phyloP scores from a whole-genome alignment of 2,329 filamentous ascomycete species.

The Plectosphaerella sp. region DNA sequence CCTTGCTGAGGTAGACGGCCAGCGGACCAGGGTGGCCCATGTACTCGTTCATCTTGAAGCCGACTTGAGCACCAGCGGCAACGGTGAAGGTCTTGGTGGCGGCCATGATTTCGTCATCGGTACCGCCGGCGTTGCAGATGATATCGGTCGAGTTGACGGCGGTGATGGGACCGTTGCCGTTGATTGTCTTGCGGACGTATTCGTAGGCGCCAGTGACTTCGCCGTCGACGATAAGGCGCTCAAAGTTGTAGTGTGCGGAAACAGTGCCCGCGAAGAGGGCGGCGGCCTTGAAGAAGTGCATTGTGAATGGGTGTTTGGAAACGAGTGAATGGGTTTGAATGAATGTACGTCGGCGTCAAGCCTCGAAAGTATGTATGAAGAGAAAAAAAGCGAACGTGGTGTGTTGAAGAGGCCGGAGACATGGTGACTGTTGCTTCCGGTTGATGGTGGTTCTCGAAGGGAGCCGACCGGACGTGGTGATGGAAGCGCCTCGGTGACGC shows the following conservation, averaged over 20 bases:
- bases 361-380: too few species aligned
- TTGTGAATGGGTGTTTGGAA: too few species aligned
- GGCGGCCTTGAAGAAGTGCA: background rate
- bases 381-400: too few species aligned
- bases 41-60: conserved; percentile 10
- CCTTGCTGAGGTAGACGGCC: conserved; percentile 26
- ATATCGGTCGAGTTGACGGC: conserved; percentile 7
- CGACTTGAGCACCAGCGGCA: conserved; percentile 10
- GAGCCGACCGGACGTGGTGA: too few species aligned
- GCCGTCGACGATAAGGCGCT: conserved; percentile 15
- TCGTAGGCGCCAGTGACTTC: conserved; percentile 13
- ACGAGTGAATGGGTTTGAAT: too few species aligned
- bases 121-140: conserved; percentile 10
- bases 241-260: conserved; percentile 18
- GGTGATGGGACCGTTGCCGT: conserved; percentile 13
- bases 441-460: too few species aligned
- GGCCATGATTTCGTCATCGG: conserved; percentile 1
- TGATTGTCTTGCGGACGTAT: conserved; percentile 13
- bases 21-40: conserved; percentile 14
- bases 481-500: too few species aligned
- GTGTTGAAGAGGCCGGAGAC: too few species aligned
- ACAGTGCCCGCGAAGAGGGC: conserved; percentile 2
- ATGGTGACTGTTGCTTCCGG: too few species aligned
- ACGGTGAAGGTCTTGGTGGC: conserved; percentile 8
- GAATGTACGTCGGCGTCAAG: too few species aligned